Evolutionary conservation across 257 asterid genomes (phyloP).

Genomic region (Cynanchum wilfordii): DNA sequence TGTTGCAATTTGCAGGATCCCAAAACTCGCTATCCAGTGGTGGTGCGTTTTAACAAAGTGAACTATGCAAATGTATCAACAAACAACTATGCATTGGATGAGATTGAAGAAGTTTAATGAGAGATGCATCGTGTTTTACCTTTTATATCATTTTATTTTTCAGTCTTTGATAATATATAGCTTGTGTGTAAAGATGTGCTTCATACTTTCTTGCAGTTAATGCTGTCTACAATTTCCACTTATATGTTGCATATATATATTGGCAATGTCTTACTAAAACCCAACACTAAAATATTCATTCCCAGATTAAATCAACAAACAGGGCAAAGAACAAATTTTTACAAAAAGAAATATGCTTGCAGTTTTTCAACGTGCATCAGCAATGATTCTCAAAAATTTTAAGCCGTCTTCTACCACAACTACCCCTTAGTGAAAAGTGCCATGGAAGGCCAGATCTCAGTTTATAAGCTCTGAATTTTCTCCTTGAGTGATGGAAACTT

Average conservation of each 20-base stretch:
- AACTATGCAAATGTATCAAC: conserved; percentile 88
- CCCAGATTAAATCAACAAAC: neutral
- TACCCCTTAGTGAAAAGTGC: neutral
- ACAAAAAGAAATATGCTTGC: neutral
- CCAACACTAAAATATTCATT: neutral
- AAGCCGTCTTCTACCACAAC: neutral
- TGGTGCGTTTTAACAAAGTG: conserved; percentile 87
- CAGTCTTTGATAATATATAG: conserved; percentile 4
- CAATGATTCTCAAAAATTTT: neutral
- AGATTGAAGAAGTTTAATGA: conserved; percentile 52
- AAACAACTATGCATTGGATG: conserved; percentile 94
- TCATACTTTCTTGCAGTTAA: conserved; percentile 3
- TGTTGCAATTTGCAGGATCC: conserved; percentile 57
- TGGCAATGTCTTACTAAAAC: neutral
- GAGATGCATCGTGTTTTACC: neutral
- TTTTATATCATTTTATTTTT: neutral
- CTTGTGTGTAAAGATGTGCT: conserved; percentile 13
- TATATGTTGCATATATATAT: neutral
- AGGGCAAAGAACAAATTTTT: neutral
- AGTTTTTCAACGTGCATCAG: neutral
- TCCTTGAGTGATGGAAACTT: neutral
- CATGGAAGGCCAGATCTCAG: neutral
- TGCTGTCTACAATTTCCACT: neutral
- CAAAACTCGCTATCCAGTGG: conserved; percentile 84
- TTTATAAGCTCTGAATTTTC: too few relatives aligned